phyloP scores from a whole-genome alignment of 805 yeast genomes.

The Barnettozyma sp. region DNA sequence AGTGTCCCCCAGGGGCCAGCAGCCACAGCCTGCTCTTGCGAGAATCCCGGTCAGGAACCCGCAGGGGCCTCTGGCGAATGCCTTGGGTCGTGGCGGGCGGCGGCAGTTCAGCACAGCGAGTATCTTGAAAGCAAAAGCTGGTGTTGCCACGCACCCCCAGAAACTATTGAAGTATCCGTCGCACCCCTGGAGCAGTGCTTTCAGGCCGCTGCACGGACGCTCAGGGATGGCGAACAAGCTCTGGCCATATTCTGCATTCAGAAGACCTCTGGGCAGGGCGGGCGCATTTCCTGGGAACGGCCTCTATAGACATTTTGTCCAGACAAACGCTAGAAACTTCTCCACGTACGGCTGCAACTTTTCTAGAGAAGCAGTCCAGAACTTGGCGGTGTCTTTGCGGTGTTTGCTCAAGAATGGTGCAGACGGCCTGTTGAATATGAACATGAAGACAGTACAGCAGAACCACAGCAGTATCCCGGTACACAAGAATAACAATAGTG shows the following conservation, averaged over 20 bases:
- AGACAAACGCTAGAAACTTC: slow-evolving; percentile 33
- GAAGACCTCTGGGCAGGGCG: slow-evolving; percentile 18
- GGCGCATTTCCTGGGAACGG: slow-evolving; percentile 24
- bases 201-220: slow-evolving; percentile 1
- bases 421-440: slow-evolving; percentile 22
- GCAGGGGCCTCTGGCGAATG: slow-evolving; percentile 8
- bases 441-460: slow-evolving; percentile 19
- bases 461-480: too few relatives aligned
- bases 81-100: slow-evolving; percentile 18
- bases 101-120: slow-evolving; percentile 25
- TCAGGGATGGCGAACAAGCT: slow-evolving; percentile 11
- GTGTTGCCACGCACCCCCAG: slow-evolving; percentile 4
- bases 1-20: slow-evolving; percentile 27
- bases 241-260: slow-evolving; percentile 24
- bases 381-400: slow-evolving; percentile 45
- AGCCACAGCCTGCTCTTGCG: slow-evolving; percentile 31
- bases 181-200: slow-evolving; percentile 2
- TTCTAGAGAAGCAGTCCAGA: slow-evolving; percentile 52
- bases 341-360: slow-evolving; percentile 31
- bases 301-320: slow-evolving; percentile 31
- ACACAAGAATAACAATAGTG: background rate
- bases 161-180: slow-evolving; percentile 10
- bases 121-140: slow-evolving; percentile 9
- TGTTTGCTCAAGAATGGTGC: slow-evolving; percentile 30
- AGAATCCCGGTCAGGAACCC: slow-evolving; percentile 34